phyloP scores from a whole-genome alignment of 2,329 filamentous ascomycete species.

The Fusarium floridanum region DNA sequence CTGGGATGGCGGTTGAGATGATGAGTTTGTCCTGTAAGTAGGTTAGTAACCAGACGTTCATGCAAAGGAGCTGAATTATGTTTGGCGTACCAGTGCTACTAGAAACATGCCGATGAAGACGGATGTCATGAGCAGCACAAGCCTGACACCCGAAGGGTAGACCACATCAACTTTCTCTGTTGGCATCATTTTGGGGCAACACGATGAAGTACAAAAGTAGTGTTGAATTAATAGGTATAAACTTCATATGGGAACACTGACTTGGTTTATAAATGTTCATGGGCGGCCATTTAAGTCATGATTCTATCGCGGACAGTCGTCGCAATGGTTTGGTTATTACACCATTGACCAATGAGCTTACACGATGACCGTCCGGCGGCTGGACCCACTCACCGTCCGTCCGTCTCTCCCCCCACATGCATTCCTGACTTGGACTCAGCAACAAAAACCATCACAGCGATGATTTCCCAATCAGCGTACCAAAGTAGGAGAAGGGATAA shows the following conservation, averaged over 20 bases:
- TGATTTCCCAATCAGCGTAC: not conserved
- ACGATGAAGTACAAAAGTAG: not conserved
- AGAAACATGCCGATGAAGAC: slow-evolving; percentile 25
- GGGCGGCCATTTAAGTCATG: not conserved
- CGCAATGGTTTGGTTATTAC: not conserved
- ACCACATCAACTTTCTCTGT: not conserved
- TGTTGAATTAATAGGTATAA: not conserved
- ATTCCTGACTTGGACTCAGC: too few species aligned
- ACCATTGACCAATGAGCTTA: slow-evolving; percentile 31
- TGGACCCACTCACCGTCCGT: not conserved
- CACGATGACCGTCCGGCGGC: slow-evolving; percentile 6
- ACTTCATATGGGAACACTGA: not conserved
- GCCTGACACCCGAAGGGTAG: slow-evolving; percentile 8
- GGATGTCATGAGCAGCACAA: slow-evolving; percentile 11
- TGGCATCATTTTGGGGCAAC: not conserved
- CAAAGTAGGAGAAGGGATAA: not conserved
- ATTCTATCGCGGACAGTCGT: not conserved
- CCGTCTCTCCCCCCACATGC: not conserved
- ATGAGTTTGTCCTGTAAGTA: slow-evolving; percentile 52
- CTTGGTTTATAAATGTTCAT: not conserved
- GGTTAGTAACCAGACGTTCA: not conserved
- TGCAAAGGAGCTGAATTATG: not conserved
- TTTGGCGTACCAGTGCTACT: slow-evolving; percentile 7
- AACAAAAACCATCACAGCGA: not conserved
- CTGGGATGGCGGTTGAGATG: slow-evolving; percentile 55